Evolutionary conservation across 345 rosid genomes (phyloP).

Genomic region (Gynandropsis gynandra): DNA sequence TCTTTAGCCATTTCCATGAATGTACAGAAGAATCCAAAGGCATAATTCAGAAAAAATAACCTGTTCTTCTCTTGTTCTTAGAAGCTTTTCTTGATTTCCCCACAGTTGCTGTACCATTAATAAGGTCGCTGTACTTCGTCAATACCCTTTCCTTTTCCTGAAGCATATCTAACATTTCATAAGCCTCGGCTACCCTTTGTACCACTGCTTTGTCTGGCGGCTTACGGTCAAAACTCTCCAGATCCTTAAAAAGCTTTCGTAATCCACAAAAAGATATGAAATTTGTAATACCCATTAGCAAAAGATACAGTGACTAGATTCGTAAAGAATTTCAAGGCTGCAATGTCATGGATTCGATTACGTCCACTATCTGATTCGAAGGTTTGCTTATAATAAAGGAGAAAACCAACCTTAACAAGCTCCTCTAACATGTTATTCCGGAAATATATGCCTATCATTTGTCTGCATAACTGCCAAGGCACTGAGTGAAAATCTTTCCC

Average conservation of each 20-base stretch:
- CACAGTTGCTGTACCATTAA: slow-evolving; percentile 20
- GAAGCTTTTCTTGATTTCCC: slow-evolving; percentile 28
- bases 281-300: not conserved
- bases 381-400: no score
- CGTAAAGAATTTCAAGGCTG: no score
- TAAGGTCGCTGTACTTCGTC: slow-evolving; percentile 52
- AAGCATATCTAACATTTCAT: slow-evolving; percentile 52
- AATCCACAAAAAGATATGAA: no score
- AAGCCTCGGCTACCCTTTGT: slow-evolving; percentile 74
- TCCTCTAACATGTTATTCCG: slow-evolving; percentile 74
- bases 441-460: slow-evolving; percentile 70
- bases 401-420: slow-evolving; percentile 57
- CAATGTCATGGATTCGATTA: no score
- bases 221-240: slow-evolving; percentile 76
- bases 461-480: slow-evolving; percentile 76
- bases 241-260: slow-evolving; percentile 68
- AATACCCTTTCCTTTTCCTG: slow-evolving; percentile 62
- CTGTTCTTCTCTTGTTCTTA: slow-evolving; percentile 42
- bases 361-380: no score
- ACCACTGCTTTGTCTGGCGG: slow-evolving; percentile 69
- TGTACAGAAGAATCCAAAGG: not conserved
- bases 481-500: slow-evolving; percentile 78
- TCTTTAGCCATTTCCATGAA: slow-evolving; percentile 8
- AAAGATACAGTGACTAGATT: no score
- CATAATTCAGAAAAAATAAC: slow-evolving; percentile 14